Evolutionary conservation across 139 green algal species (phyloP), one percentile per base, ranked within the genome.

Genomic region (Tetratostichococcus sp.): DNA sequence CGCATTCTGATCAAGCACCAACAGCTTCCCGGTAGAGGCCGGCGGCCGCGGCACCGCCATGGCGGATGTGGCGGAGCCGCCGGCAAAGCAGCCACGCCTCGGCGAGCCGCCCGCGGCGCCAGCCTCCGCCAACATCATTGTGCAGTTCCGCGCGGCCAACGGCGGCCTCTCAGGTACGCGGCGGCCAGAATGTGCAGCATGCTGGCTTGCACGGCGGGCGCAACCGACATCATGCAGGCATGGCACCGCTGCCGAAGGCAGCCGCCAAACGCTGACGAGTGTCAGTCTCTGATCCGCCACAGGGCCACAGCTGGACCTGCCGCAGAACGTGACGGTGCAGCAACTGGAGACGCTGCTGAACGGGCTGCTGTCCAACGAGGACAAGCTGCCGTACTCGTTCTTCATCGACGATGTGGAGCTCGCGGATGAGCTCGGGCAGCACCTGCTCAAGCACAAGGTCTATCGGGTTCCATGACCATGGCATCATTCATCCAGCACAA

Each of bases 261-360:
- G 6, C 14, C 1, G n/a, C 26, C 19, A n/a, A n/a, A n/a, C n/a
- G n/a, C n/a, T n/a, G n/a, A n/a, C n/a, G n/a, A n/a, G n/a, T n/a
- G n/a, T n/a, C 31, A 35, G 57, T 43, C 28, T n/a, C 16, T 0
- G 6, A 62, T 70, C 39, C 74, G 22, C 6, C 57, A 0, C 90
- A 93, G 95, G 93, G 0, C 88, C 94, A 0, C 86, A 96, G 84
- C 85, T 98, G 30, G 94, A 98, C 77, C 75, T 99, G 35, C 93
- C 94, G 0, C 84, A 91, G 1, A 80, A 85, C 30, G 89, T 91
- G 2, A 97, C 92, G 11, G 82, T 90, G 0, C 50, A 71, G 43
- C 92, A 99, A 86, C 87, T 98, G 77, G 85, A 97, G 72, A 82
- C 84, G 43, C 78, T 99, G 42, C 80, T 99, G 1, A 98, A 98